Evolutionary conservation across 257 asterid species (phyloP), one percentile per base, ranked within the genome.

Genomic region (Plectranthus barbatus): DNA sequence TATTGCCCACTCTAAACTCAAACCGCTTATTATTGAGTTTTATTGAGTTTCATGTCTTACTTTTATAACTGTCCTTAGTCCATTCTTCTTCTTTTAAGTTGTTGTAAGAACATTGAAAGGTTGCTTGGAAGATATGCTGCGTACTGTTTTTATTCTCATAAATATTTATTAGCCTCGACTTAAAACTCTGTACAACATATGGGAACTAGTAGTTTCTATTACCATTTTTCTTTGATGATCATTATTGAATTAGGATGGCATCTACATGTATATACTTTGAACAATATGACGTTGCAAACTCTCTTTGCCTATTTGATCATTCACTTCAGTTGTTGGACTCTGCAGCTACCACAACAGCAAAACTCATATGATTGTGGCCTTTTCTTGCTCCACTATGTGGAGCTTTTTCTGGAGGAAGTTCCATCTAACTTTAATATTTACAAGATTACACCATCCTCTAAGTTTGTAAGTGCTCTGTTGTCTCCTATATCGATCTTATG

Each of bases 301-400:
- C 37, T 39, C 24, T 72, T 53, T 59, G 57, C 46, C 21, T 45
- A 50, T 57, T 4, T 46, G 61, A 64, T 68, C 53, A 54, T 77
- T 72, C 62, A 72, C 68, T 72, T 59, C 36, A 45, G 50, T 54
- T 57, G 45, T 29, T 64, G 46, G 24, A 65, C 55, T 52, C 56
- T 76, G 93, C 86, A 89, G 97, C 72, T 92, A 62, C 99, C 99
- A 0, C 99, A 92, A 72, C 99, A 92, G 82, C 97, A 74, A 69
- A 92, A 92, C 66, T 74, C 79, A 14, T 92, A 58, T 48, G 99
- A 92, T 69, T 92, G 99, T 72, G 99, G 97, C 64, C 95, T 92
- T 72, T 92, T 89, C 80, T 78, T 92, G 72, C 99, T 92, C 52
- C 99, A 92, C 76, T 86, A 85, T 36, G 96, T 89, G 31, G 99